Evolutionary conservation across 106 monocot species (phyloP).

Genomic region (Acorus calamus): DNA sequence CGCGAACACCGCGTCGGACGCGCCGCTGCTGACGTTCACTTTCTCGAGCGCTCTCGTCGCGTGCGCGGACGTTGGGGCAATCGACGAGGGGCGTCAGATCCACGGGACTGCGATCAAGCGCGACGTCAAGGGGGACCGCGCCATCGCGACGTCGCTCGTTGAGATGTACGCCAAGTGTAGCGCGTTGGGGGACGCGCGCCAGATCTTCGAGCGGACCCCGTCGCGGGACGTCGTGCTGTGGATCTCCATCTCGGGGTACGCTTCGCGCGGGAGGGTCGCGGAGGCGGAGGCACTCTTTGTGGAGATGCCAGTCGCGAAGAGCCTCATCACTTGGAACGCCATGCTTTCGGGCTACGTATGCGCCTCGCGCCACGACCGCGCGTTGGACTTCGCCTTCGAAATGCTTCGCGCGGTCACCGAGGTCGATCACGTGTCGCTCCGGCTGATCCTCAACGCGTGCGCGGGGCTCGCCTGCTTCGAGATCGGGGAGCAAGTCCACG

Average conservation of each 20-base stretch:
- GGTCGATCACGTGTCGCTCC: slow-evolving; percentile 55
- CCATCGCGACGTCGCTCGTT: slow-evolving; percentile 11
- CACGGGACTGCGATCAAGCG: slow-evolving; percentile 11
- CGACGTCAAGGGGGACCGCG: slow-evolving; percentile 5
- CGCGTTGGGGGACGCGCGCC: slow-evolving; percentile 42
- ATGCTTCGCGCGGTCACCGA: slow-evolving; percentile 26
- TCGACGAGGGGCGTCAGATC: slow-evolving; percentile 15
- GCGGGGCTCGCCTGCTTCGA: slow-evolving; percentile 61
- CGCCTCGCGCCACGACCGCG: slow-evolving; percentile 56
- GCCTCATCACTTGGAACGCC: slow-evolving; percentile 68
- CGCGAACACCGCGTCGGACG: neutral
- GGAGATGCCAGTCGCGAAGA: slow-evolving; percentile 23
- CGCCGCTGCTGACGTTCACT: slow-evolving; percentile 10
- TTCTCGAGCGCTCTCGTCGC: slow-evolving; percentile 15
- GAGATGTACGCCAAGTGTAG: slow-evolving; percentile 64
- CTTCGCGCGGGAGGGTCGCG: slow-evolving; percentile 37
- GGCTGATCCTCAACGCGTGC: slow-evolving; percentile 42
- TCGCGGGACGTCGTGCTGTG: slow-evolving; percentile 50
- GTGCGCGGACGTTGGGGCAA: slow-evolving; percentile 9
- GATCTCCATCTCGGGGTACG: slow-evolving; percentile 59
- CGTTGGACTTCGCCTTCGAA: slow-evolving; percentile 52
- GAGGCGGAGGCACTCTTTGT: slow-evolving; percentile 31
- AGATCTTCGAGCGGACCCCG: slow-evolving; percentile 26
- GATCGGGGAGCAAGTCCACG: slow-evolving; percentile 76
- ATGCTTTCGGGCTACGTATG: slow-evolving; percentile 61